Percentiles rank a stretch among this genome's conserved stretches.
Evolutionary conservation across 352 stramenopile species (phyloP).

Genomic region (Phytophthora tentaculata): DNA sequence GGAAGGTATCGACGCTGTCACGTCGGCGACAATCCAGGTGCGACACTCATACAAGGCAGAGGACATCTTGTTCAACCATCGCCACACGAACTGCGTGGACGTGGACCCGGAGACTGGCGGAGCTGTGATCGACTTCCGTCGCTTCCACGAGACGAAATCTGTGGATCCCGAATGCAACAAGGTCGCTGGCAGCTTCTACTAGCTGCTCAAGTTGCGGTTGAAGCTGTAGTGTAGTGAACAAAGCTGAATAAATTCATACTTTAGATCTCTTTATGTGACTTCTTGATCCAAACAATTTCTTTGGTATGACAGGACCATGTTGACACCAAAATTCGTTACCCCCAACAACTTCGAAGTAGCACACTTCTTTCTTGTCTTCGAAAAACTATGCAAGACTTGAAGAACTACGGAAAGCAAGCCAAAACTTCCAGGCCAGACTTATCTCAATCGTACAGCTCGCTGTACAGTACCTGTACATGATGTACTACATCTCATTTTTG

Average conservation of each 20-base stretch:
- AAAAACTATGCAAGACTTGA: no score
- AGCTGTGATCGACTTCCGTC: conserved; percentile 89
- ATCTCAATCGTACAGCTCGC: no score
- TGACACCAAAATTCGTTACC: no score
- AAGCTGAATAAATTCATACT: conserved; percentile 23
- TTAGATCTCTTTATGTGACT: conserved; percentile 17
- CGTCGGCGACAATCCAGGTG: conserved; percentile 94
- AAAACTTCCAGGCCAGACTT: no score
- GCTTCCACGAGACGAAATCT: conserved; percentile 84
- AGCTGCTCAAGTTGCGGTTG: conserved; percentile 4
- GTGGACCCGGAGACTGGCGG: conserved; percentile 75
- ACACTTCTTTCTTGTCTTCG: no score
- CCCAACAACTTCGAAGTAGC: no score
- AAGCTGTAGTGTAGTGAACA: conserved; percentile 12
- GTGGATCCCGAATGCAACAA: conserved; percentile 65
- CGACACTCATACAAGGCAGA: conserved; percentile 94
- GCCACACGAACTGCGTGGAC: conserved; percentile 93
- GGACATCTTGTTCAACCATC: conserved; percentile 94
- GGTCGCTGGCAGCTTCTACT: conserved; percentile 66
- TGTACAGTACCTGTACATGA: no score
- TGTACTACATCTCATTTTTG: no score
- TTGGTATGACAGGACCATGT: no score
- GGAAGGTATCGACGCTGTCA: conserved; percentile 96
- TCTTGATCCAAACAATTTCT: background rate
- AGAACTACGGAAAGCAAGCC: no score